Conservation (phyloP, 805 yeast genomes). For the Isabelozyma heimii region DNA sequence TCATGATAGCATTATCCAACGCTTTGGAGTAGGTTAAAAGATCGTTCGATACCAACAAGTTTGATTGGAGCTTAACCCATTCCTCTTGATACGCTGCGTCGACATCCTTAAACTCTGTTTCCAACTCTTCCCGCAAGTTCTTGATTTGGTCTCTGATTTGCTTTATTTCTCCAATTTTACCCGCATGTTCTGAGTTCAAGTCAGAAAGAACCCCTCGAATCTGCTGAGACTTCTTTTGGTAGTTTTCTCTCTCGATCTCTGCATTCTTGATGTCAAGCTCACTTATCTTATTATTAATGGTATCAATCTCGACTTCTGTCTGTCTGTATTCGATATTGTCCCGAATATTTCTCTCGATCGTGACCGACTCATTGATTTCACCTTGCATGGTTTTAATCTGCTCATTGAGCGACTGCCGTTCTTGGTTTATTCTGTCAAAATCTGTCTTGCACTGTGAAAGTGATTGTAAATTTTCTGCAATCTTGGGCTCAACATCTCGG, state of each 20-base stretch:
- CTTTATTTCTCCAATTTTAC: conserved; percentile 79
- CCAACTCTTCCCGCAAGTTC: conserved; percentile 55
- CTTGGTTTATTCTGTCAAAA: conserved; percentile 7
- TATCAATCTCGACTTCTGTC: conserved; percentile 35
- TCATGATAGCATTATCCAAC: conserved; percentile 89
- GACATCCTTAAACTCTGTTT: conserved; percentile 68
- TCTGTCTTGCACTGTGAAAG: conserved; percentile 5
- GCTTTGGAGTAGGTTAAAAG: conserved; percentile 79
- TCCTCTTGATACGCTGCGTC: conserved; percentile 63
- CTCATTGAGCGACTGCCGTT: conserved; percentile 20
- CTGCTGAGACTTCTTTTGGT: conserved; percentile 54
- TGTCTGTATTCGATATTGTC: conserved; percentile 62
- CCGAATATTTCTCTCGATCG: conserved; percentile 59
- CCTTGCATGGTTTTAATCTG: conserved; percentile 33
- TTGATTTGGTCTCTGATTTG: conserved; percentile 75
- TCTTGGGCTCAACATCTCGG: conserved; percentile 1
- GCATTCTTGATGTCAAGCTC: conserved; percentile 57
- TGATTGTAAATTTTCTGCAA: conserved; percentile 20
- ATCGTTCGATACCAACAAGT: conserved; percentile 74
- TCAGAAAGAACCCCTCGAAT: conserved; percentile 50
- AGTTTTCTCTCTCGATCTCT: conserved; percentile 55
- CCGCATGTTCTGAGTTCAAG: conserved; percentile 64
- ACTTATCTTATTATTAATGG: conserved; percentile 36
- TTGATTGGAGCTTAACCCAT: conserved; percentile 74
- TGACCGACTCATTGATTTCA: conserved; percentile 53